A percentile compares a stretch with the other conserved stretches of the same genome.
phyloP scores from a whole-genome alignment of 1,284 basidiomycete species.

The Ganoderma lucidum region DNA sequence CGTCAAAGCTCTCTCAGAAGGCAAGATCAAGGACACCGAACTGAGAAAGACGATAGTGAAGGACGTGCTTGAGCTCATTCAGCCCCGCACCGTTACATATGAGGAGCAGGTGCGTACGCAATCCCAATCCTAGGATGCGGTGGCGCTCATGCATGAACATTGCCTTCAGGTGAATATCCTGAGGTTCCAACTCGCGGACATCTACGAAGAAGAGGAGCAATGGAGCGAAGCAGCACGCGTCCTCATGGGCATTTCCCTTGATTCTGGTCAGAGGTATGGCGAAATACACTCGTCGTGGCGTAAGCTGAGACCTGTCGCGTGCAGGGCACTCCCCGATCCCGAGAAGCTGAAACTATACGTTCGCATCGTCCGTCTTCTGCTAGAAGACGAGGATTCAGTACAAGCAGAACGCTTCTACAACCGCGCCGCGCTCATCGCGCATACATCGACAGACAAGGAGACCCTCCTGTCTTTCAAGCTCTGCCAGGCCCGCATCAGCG shows the following conservation, averaged over 20 bases:
- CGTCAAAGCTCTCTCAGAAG: slow-evolving; percentile 68
- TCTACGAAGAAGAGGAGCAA: slow-evolving; percentile 91
- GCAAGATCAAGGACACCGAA: slow-evolving; percentile 61
- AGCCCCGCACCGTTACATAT: slow-evolving; percentile 85
- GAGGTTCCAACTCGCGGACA: slow-evolving; percentile 86
- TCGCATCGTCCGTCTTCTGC: slow-evolving; percentile 92
- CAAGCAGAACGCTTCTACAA: slow-evolving; percentile 97
- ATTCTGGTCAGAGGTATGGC: slow-evolving; percentile 84
- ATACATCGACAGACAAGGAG: slow-evolving; percentile 79
- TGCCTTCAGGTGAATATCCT: slow-evolving; percentile 77
- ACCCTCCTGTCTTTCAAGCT: slow-evolving; percentile 85
- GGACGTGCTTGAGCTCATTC: slow-evolving; percentile 74
- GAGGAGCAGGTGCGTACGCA: slow-evolving; percentile 88
- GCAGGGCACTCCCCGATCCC: slow-evolving; percentile 77
- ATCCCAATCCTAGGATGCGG: slow-evolving; percentile 20
- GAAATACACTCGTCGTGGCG: slow-evolving; percentile 27
- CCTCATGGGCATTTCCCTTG: slow-evolving; percentile 90
- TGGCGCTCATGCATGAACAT: slow-evolving; percentile 15
- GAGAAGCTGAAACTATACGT: slow-evolving; percentile 93
- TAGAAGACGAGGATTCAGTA: slow-evolving; percentile 94
- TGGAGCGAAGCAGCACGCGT: slow-evolving; percentile 93
- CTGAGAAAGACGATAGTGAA: slow-evolving; percentile 75
- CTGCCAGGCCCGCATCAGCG: slow-evolving; percentile 92
- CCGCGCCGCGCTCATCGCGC: slow-evolving; percentile 90
- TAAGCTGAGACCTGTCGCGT: slow-evolving; percentile 1